These are phyloP conservation scores for Salvia miltiorrhiza DNA, from an alignment of 257 asterid genomes.

Conservation along the genomic window DNA sequence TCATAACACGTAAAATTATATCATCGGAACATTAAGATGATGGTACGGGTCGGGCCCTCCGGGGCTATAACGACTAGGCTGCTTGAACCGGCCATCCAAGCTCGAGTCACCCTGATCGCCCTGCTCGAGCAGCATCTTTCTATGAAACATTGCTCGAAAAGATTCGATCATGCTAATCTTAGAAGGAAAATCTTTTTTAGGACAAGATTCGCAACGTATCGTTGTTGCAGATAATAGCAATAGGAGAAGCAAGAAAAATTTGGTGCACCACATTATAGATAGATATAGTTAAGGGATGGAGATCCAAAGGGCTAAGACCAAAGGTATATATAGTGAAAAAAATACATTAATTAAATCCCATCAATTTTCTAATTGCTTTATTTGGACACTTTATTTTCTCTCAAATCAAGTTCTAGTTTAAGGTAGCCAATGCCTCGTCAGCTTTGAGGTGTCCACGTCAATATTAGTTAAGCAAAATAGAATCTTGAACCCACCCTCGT, in stretches of 20 bases:
- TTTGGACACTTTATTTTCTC: neutral
- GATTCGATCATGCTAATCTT: conserved; percentile 3
- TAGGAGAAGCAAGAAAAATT: conserved; percentile 26
- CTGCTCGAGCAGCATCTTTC: conserved; percentile 17
- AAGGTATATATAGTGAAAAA: conserved; percentile 30
- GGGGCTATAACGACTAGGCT: conserved; percentile 32
- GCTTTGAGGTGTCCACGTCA: conserved; percentile 23
- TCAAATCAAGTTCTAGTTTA: neutral
- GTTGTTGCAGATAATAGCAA: conserved; percentile 23
- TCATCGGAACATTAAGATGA: conserved; percentile 24
- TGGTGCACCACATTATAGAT: conserved; percentile 30
- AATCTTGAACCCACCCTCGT: conserved; percentile 13
- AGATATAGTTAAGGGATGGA: neutral
- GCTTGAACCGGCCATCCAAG: conserved; percentile 17
- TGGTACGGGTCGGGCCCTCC: conserved; percentile 62
- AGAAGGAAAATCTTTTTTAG: neutral
- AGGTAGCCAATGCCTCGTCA: conserved; percentile 22
- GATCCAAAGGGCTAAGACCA: neutral
- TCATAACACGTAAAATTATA: neutral
- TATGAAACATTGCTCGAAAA: conserved; percentile 32
- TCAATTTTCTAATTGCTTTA: neutral
- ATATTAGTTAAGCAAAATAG: conserved; percentile 7
- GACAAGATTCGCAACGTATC: conserved; percentile 20
- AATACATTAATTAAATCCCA: neutral
- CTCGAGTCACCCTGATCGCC: conserved; percentile 6